Evolutionary conservation across 1,284 basidiomycete genomes (phyloP), one percentile per base, ranked within the genome.

Genomic region (Ustilago curta): DNA sequence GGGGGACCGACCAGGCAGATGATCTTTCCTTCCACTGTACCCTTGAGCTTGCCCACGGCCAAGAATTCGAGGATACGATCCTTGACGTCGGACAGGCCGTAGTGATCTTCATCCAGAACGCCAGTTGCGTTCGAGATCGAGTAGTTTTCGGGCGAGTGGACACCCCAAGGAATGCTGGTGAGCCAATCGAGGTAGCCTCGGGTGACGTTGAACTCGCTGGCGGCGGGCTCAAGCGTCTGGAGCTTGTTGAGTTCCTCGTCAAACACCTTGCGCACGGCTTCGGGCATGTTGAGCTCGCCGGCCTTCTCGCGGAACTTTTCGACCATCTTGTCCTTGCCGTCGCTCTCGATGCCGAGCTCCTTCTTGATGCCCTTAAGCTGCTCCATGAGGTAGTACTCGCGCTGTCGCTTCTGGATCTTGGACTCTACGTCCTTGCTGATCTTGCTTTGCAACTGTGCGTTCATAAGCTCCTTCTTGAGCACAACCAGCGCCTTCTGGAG

Each of bases 351-450:
- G 5, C 96, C 96, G 8, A 99, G 89, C 86, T 98, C 97, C 88
- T 96, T 97, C 88, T 99, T 98, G 87, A 99, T 99, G 2, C 94
- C 95, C 86, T 97, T 97, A 70, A 99, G 90, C 87, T 99, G 97
- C 86, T 99, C 97, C 92, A 94, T 95, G 64, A 99, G 88, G 86
- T 97, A 98, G 84, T 97, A 98, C 87, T 99, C 97, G 66, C 95
- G 88, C 85, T 99, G 96, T 16, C 95, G 89, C 86, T 98, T 98
- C 52, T 94, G 94, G 70, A 99, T 97, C 88, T 97, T 97, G 87
- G 88, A 90, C 85, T 99, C 95, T 23, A 99, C 95, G 79, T 99
- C 96, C 43, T 93, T 90, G 14, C 92, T 91, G 67, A 99, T 93
- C 87, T 97, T 97, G 85, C 90, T 91, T 87, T 98, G 96, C 48